Percentiles rank a stretch among this genome's conserved stretches.
Evolutionary conservation across 83 land plant genomes (phyloP).

Genomic region (Picea mariana): DNA sequence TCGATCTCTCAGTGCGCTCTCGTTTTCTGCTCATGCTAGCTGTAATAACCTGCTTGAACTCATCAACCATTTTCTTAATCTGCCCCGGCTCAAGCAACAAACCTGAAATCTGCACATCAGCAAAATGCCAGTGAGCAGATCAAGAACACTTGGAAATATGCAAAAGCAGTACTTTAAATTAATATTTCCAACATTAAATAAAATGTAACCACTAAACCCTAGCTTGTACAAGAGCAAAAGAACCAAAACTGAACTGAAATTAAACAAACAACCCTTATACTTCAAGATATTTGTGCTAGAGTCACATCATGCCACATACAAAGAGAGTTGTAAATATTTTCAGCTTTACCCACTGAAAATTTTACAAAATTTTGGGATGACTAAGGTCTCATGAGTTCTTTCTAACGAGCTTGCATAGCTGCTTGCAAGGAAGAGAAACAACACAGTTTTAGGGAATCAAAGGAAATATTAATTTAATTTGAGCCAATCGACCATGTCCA

Average conservation of each 20-base stretch:
- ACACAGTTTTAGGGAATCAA: no score
- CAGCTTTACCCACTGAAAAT: no score
- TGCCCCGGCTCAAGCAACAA: constrained; percentile 41
- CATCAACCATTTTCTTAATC: constrained; percentile 51
- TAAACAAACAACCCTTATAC: background rate
- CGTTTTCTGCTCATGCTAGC: constrained; percentile 52
- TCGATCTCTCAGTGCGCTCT: constrained; percentile 43
- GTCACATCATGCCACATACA: no score
- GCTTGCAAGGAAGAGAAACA: no score
- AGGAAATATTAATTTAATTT: no score
- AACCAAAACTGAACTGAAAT: background rate
- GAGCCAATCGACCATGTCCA: no score
- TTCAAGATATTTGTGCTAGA: no score
- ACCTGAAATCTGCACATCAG: constrained; percentile 36
- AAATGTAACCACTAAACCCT: background rate
- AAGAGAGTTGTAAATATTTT: no score
- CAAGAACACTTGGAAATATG: background rate
- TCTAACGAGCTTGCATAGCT: no score
- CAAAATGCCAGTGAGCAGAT: background rate
- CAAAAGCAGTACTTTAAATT: background rate
- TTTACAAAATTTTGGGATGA: no score
- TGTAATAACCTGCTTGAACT: constrained; percentile 51
- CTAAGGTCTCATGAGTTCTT: no score
- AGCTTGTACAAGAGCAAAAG: background rate
- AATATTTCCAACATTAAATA: background rate